phyloP scores from a whole-genome alignment of 345 rosid genomes.

The Rubroshorea leprosula region DNA sequence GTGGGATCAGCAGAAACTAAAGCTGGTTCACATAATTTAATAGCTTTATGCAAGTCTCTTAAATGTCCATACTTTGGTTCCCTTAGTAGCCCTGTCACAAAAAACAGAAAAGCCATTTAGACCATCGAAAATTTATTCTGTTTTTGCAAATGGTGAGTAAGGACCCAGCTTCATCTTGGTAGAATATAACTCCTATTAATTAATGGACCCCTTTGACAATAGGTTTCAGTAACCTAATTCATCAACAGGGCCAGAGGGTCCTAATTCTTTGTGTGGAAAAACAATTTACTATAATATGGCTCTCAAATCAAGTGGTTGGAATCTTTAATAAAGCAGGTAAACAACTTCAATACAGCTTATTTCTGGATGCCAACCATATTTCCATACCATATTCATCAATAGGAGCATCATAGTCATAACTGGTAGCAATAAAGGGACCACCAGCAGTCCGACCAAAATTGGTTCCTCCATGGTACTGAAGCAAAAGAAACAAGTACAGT shows the following conservation, averaged over 20 bases:
- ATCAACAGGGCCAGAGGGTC: no score
- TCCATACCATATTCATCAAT: conserved; percentile 83
- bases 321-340: conserved; percentile 11
- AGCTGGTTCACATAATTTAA: conserved; percentile 82
- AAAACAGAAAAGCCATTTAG: not conserved
- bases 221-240: not conserved
- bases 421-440: conserved; percentile 89
- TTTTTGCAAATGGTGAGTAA: not conserved
- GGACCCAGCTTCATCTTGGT: no score
- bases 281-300: no score
- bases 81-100: conserved; percentile 41
- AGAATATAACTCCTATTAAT: no score
- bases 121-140: no score
- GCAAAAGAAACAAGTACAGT: not conserved
- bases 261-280: no score
- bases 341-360: not conserved
- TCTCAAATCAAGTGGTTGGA: no score
- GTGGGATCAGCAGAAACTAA: conserved; percentile 57
- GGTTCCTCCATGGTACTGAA: conserved; percentile 92
- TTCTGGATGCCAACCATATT: not conserved
- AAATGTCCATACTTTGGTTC: conserved; percentile 93
- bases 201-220: no score
- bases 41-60: conserved; percentile 78
- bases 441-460: conserved; percentile 93
- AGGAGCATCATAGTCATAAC: conserved; percentile 97